phyloP scores from a whole-genome alignment of 495 filamentous ascomycete genomes.

The Oleoguttula mirabilis region DNA sequence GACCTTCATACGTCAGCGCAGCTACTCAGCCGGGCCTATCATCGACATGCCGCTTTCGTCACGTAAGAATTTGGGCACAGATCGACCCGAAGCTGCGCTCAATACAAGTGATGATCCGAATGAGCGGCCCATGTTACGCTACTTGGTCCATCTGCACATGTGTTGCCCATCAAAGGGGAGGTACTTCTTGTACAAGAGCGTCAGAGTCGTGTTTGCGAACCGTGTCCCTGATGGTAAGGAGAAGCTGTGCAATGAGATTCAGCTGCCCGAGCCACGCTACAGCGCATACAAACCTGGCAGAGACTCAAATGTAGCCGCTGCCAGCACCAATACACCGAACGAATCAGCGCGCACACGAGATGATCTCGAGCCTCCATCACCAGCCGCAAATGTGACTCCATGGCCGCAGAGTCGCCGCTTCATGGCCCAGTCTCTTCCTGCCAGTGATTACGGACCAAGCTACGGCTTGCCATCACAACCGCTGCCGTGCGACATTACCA shows the following conservation, averaged over 20 bases:
- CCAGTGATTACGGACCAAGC: conserved; percentile 7
- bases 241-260: conserved; percentile 79
- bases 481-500: conserved; percentile 3
- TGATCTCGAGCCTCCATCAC: neutral
- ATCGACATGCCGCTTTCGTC: conserved; percentile 51
- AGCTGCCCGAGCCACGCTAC: conserved; percentile 77
- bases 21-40: conserved; percentile 79
- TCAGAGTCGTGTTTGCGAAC: conserved; percentile 95
- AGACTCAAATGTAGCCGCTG: conserved; percentile 26
- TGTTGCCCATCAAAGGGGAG: conserved; percentile 75
- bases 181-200: conserved; percentile 80
- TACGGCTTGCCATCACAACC: conserved; percentile 8
- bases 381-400: neutral
- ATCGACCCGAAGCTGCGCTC: conserved; percentile 32
- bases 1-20: conserved; percentile 91
- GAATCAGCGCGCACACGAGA: conserved; percentile 17
- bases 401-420: conserved; percentile 1
- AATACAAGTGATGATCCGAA: conserved; percentile 37
- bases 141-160: conserved; percentile 88
- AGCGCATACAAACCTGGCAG: conserved; percentile 65
- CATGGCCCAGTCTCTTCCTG: conserved; percentile 14
- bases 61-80: conserved; percentile 36
- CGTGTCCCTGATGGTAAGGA: conserved; percentile 95
- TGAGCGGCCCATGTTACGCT: conserved; percentile 72
- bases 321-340: conserved; percentile 13